Percentiles rank a stretch among this genome's conserved stretches.
phyloP scores from a whole-genome alignment of 2,329 filamentous ascomycete genomes.

The Colletotrichum truncatum region DNA sequence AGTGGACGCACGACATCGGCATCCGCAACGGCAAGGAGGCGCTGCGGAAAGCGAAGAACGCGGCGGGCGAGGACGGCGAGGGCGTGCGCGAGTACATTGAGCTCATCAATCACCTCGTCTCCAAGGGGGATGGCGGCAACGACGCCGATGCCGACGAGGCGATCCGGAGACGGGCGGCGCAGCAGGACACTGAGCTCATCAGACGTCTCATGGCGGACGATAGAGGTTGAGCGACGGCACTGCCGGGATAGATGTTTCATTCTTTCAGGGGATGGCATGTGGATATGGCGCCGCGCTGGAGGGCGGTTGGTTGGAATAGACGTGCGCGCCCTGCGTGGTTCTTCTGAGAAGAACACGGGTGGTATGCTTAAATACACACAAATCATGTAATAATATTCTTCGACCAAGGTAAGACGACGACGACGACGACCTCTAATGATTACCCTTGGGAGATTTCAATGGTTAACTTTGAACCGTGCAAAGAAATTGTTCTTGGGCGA shows the following conservation, averaged over 20 bases:
- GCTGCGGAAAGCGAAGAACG: conserved; percentile 59
- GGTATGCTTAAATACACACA: conserved; percentile 5
- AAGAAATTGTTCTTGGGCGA: conserved; percentile 50
- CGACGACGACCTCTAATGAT: not conserved
- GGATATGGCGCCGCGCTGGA: no score
- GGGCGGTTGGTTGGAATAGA: not conserved
- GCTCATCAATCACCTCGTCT: conserved; percentile 61
- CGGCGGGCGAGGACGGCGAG: conserved; percentile 64
- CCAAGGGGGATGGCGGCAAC: conserved; percentile 40
- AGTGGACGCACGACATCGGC: conserved; percentile 68
- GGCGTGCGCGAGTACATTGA: conserved; percentile 69
- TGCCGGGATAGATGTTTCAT: no score
- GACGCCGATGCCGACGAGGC: conserved; percentile 41
- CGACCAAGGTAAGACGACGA: not conserved
- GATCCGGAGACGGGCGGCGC: conserved; percentile 54
- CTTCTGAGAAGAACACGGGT: not conserved
- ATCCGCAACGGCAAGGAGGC: conserved; percentile 64
- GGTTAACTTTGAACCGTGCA: conserved; percentile 48
- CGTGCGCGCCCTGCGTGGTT: not conserved
- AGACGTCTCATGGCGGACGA: conserved; percentile 58
- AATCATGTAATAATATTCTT: not conserved
- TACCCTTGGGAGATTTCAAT: not conserved
- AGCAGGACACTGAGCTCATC: conserved; percentile 60
- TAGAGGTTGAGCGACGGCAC: conserved; percentile 39
- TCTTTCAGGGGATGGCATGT: no score